Conservation (phyloP, 192 early-diverging fungal species). For the Obelidium mucronatum region DNA sequence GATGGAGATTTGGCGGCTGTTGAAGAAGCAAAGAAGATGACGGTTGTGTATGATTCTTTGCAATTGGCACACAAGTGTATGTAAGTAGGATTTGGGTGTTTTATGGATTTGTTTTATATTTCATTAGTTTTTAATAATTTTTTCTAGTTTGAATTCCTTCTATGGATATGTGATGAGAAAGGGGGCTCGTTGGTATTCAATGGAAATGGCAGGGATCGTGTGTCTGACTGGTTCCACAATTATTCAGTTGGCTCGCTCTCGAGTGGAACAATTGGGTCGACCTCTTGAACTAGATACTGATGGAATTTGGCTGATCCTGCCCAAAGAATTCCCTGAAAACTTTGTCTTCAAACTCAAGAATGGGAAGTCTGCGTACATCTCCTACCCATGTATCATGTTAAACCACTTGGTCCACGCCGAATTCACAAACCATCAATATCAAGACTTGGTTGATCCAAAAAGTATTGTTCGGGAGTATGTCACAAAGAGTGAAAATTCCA, state of each 20-base stretch:
- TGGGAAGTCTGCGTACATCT: conserved; percentile 84
- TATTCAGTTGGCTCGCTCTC: conserved; percentile 93
- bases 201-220: conserved; percentile 99
- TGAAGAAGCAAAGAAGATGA: conserved; percentile 89
- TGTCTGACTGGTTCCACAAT: conserved; percentile 96
- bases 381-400: conserved; percentile 97
- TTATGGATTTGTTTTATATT: neutral
- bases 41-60: conserved; percentile 95
- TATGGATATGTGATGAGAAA: conserved; percentile 99
- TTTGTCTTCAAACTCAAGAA: conserved; percentile 83
- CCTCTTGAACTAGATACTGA: conserved; percentile 98
- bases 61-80: conserved; percentile 96
- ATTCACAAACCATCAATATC: conserved; percentile 98
- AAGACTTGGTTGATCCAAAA: conserved; percentile 63
- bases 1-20: conserved; percentile 71
- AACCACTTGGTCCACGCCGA: conserved; percentile 95
- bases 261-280: conserved; percentile 91
- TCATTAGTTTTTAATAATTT: conserved; percentile 20
- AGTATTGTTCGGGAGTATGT: conserved; percentile 54
- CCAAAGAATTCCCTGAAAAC: conserved; percentile 91
- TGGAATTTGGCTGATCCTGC: conserved; percentile 97
- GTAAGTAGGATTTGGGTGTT: conserved; percentile 62
- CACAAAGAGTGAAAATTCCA: conserved; percentile 88
- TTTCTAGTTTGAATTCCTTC: conserved; percentile 77
- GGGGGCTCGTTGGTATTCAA: conserved; percentile 97